A percentile compares a stretch with the other conserved stretches of the same genome.
Conservation (phyloP, 73 alveolate species). For the Paraurostyla sp. region DNA sequence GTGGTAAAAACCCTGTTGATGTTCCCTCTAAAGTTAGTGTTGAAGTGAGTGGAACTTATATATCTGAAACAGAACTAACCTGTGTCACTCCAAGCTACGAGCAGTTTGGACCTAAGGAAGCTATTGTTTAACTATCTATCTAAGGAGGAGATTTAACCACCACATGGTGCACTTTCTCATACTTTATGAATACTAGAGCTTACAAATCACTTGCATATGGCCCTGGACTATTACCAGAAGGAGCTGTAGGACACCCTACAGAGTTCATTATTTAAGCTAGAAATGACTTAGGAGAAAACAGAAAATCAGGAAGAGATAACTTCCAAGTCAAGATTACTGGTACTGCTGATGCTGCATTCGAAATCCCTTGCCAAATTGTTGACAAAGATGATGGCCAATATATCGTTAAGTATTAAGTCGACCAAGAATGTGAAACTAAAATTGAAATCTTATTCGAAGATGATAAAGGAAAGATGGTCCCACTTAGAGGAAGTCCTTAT, state of each 20-base stretch:
- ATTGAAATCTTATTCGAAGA: slow-evolving; percentile 89
- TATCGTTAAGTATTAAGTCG: slow-evolving; percentile 76
- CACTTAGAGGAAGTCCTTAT: slow-evolving; percentile 97
- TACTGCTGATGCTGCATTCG: slow-evolving; percentile 59
- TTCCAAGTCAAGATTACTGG: slow-evolving; percentile 88
- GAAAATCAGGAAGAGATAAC: slow-evolving; percentile 98
- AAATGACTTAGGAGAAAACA: slow-evolving; percentile 96
- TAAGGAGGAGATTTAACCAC: slow-evolving; percentile 97
- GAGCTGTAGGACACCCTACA: slow-evolving; percentile 89
- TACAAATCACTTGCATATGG: slow-evolving; percentile 99
- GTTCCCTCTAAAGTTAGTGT: slow-evolving; percentile 7
- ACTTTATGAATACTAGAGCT: slow-evolving; percentile 99
- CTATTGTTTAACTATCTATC: slow-evolving; percentile 94
- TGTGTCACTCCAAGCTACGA: slow-evolving; percentile 98
- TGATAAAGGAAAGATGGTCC: slow-evolving; percentile 86
- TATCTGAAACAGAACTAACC: slow-evolving; percentile 92
- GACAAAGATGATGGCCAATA: slow-evolving; percentile 93
- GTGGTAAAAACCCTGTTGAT: slow-evolving; percentile 93
- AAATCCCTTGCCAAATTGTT: slow-evolving; percentile 67
- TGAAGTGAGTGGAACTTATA: slow-evolving; percentile 87
- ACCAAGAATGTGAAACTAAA: slow-evolving; percentile 83
- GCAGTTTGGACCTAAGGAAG: slow-evolving; percentile 97
- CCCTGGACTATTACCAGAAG: slow-evolving; percentile 98
- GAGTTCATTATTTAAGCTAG: slow-evolving; percentile 96
- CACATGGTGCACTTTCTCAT: slow-evolving; percentile 91